Evolutionary conservation across 2,329 filamentous ascomycete genomes (phyloP).

Genomic region (Pestalotiopsis sp.): DNA sequence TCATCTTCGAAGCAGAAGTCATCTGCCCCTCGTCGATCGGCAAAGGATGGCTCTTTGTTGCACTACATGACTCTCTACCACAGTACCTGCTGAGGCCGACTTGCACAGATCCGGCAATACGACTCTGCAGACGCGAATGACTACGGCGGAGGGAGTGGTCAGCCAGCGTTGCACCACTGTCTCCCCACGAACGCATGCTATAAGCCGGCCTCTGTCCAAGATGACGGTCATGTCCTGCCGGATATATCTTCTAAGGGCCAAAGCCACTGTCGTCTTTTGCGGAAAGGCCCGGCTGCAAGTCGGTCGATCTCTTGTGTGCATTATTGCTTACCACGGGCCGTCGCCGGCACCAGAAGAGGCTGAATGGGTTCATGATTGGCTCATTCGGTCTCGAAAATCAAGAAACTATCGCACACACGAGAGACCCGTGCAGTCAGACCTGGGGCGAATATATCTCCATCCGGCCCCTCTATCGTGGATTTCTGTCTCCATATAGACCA

Average conservation of each 20-base stretch:
- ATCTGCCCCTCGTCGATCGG: not conserved
- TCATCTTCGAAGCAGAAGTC: no score
- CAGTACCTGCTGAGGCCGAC: not conserved
- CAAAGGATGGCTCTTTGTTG: not conserved
- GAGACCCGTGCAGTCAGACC: not conserved
- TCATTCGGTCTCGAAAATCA: not conserved
- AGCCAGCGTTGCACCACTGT: not conserved
- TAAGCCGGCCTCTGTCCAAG: not conserved
- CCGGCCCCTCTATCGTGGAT: not conserved
- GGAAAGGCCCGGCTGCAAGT: slow-evolving; percentile 3
- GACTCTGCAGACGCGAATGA: not conserved
- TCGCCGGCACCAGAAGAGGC: not conserved
- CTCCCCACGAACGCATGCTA: not conserved
- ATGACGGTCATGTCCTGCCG: not conserved
- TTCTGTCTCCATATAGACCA: not conserved
- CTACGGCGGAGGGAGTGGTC: slow-evolving; percentile 6
- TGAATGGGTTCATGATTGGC: not conserved
- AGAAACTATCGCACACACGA: not conserved
- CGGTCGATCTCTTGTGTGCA: slow-evolving; percentile 2
- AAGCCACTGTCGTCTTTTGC: not conserved
- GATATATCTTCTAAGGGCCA: not conserved
- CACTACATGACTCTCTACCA: not conserved
- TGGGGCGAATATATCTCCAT: not conserved
- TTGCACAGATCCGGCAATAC: not conserved
- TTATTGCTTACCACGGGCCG: not conserved